Percentiles rank a stretch among this genome's conserved stretches.
phyloP scores from a whole-genome alignment of 169 alveolate species.

The Plasmodium chabaudi region DNA sequence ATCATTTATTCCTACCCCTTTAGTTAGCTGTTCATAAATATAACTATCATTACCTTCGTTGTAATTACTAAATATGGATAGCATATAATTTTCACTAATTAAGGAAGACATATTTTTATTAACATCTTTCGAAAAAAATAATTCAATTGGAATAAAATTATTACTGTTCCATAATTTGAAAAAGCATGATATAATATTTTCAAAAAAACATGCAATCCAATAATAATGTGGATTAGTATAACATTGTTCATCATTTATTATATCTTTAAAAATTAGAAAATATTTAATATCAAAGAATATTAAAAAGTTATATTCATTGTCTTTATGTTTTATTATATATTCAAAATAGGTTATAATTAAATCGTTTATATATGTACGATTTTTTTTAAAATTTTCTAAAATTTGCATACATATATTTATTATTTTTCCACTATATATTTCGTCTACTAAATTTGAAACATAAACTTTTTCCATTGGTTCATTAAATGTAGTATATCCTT shows the following conservation, averaged over 20 bases:
- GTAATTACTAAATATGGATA: constrained; percentile 69
- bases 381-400: constrained; percentile 48
- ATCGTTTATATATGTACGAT: constrained; percentile 40
- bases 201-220: constrained; percentile 62
- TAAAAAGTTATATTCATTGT: constrained; percentile 52
- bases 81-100: constrained; percentile 57
- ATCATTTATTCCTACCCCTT: constrained; percentile 38
- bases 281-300: constrained; percentile 55
- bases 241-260: constrained; percentile 36
- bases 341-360: constrained; percentile 62
- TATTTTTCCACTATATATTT: constrained; percentile 62
- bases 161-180: constrained; percentile 55
- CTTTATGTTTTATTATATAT: constrained; percentile 43
- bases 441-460: constrained; percentile 28
- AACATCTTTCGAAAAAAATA: constrained; percentile 38
- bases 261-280: constrained; percentile 34
- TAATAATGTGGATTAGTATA: constrained; percentile 29
- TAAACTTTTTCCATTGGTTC: constrained; percentile 35
- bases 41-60: constrained; percentile 57
- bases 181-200: constrained; percentile 29
- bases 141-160: constrained; percentile 32
- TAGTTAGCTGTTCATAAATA: constrained; percentile 21
- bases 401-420: constrained; percentile 66
- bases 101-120: constrained; percentile 26
- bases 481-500: background rate